phyloP scores from a whole-genome alignment of 2,329 filamentous ascomycete species.

The Davidsoniella australis region DNA sequence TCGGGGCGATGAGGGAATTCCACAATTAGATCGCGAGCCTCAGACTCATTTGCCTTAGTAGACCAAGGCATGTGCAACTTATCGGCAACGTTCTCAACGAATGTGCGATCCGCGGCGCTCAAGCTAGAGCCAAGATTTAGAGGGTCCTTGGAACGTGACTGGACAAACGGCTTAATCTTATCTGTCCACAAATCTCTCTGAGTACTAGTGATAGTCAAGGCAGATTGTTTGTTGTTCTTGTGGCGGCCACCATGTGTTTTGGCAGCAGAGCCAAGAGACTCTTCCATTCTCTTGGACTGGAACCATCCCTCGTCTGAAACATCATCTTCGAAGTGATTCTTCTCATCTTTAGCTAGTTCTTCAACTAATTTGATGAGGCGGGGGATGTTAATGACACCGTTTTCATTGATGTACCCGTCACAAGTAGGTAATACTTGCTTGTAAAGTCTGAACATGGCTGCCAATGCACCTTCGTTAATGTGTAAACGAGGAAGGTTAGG shows the following conservation, averaged over 20 bases:
- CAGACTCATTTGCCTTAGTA: conserved; percentile 39
- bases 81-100: conserved; percentile 71
- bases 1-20: conserved; percentile 28
- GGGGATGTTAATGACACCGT: conserved; percentile 75
- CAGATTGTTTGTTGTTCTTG: conserved; percentile 16
- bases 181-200: conserved; percentile 72
- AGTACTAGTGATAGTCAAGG: conserved; percentile 56
- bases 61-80: conserved; percentile 39
- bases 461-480: conserved; percentile 94
- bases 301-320: conserved; percentile 83
- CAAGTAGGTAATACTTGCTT: conserved; percentile 75
- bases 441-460: conserved; percentile 95
- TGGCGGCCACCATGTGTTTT: conserved; percentile 17
- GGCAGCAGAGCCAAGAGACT: conserved; percentile 42
- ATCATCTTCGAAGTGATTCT: conserved; percentile 83
- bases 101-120: conserved; percentile 76
- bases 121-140: conserved; percentile 59
- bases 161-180: conserved; percentile 67
- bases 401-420: conserved; percentile 91
- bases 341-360: conserved; percentile 75
- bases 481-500: conserved; percentile 91
- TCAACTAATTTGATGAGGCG: conserved; percentile 63
- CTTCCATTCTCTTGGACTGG: conserved; percentile 33
- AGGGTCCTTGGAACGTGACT: conserved; percentile 43
- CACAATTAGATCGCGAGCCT: conserved; percentile 34